These are phyloP conservation scores for Phytophthora palmivora DNA, from an alignment of 352 stramenopile species.

Conservation along the genomic window DNA sequence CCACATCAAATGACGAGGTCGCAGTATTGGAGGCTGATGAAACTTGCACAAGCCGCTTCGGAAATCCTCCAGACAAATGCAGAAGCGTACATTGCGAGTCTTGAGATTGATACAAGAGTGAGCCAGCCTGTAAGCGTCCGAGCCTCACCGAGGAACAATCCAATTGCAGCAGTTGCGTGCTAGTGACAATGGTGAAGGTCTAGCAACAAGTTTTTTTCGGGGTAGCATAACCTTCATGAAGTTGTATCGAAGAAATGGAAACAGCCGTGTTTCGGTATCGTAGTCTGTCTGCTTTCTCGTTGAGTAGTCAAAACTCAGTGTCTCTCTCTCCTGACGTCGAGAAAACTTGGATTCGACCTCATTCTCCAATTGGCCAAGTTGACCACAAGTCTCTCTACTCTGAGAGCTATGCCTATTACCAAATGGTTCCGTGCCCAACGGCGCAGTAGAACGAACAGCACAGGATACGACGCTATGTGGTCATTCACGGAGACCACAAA, in stretches of 20 bases:
- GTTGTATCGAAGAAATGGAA: not conserved
- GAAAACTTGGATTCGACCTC: not conserved
- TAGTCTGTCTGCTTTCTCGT: not conserved
- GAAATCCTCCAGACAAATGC: conserved; percentile 29
- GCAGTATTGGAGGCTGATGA: conserved; percentile 47
- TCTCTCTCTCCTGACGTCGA: not conserved
- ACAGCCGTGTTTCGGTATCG: not conserved
- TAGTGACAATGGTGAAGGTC: no score
- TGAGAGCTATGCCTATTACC: not conserved
- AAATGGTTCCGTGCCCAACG: not conserved
- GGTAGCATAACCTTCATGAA: not conserved
- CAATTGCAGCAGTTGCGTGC: conserved; percentile 14
- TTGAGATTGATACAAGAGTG: not conserved
- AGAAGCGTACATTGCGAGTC: conserved; percentile 2
- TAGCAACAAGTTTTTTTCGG: no score
- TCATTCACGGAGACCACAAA: not conserved
- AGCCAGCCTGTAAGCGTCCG: conserved; percentile 1
- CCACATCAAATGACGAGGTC: conserved; percentile 39
- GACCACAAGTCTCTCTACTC: not conserved
- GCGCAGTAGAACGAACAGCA: not conserved
- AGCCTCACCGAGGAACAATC: not conserved
- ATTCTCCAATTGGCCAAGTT: not conserved
- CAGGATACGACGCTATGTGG: not conserved
- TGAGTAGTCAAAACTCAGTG: not conserved
- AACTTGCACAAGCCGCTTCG: conserved; percentile 39